These are phyloP conservation scores for Canna indica DNA, from an alignment of 176 grass and related monocot genomes.

Conservation along the genomic window DNA sequence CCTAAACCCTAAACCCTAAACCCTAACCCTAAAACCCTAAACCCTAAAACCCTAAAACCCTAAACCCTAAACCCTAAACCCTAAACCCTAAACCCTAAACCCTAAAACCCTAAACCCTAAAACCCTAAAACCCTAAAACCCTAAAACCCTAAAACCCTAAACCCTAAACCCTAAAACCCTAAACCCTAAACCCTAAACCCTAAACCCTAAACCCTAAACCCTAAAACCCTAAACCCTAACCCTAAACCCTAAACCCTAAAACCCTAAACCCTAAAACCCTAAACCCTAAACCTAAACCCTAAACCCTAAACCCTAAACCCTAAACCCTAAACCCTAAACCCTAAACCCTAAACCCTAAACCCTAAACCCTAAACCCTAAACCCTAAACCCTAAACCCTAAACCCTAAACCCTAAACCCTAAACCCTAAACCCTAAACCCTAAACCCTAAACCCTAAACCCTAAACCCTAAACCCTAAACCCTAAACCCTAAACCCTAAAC, in stretches of 20 bases:
- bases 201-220: slow-evolving; percentile 6
- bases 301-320: slow-evolving; percentile 28
- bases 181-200: slow-evolving; percentile 20
- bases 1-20: slow-evolving; percentile 25
- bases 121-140: slow-evolving; percentile 21
- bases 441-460: background rate
- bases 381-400: background rate
- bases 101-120: slow-evolving; percentile 27
- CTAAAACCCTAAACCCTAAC: slow-evolving; percentile 19
- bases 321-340: slow-evolving; percentile 22
- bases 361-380: background rate
- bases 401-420: background rate
- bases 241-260: slow-evolving; percentile 21
- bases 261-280: slow-evolving; percentile 23
- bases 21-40: slow-evolving; percentile 18
- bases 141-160: slow-evolving; percentile 26
- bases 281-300: slow-evolving; percentile 22
- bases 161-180: slow-evolving; percentile 19
- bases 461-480: too few relatives aligned
- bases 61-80: slow-evolving; percentile 29
- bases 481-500: too few relatives aligned
- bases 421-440: background rate
- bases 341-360: slow-evolving; percentile 26
- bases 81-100: slow-evolving; percentile 17
- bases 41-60: slow-evolving; percentile 29